phyloP scores from a whole-genome alignment of 1,284 basidiomycete species.

The Trametes hirsuta region DNA sequence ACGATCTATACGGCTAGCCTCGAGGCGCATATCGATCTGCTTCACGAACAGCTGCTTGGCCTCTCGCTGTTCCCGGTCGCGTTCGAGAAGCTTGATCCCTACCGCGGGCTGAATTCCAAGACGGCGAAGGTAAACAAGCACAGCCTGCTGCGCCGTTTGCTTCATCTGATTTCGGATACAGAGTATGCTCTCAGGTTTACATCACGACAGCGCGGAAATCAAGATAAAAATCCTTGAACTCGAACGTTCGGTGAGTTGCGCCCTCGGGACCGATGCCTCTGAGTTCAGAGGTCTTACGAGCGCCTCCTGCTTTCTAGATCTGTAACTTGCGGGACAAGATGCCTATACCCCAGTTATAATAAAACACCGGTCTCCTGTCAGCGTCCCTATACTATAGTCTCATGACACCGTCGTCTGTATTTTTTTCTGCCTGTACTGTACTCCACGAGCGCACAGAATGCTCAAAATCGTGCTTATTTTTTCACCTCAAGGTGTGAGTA shows the following conservation, averaged over 20 bases:
- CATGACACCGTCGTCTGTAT: too few relatives aligned
- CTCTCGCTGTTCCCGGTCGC: conserved; percentile 30
- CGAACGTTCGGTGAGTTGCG: conserved; percentile 59
- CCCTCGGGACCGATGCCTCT: neutral
- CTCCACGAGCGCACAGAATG: too few relatives aligned
- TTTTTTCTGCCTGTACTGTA: too few relatives aligned
- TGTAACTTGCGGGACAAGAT: conserved; percentile 9
- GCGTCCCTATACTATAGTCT: too few relatives aligned
- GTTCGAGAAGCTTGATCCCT: conserved; percentile 30
- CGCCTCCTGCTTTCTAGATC: conserved; percentile 6
- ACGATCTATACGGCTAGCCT: conserved; percentile 39
- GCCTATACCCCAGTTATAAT: too few relatives aligned
- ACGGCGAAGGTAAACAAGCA: conserved; percentile 60
- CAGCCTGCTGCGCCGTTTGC: neutral
- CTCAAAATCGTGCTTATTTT: too few relatives aligned
- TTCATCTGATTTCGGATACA: conserved; percentile 29
- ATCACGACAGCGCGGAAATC: conserved; percentile 59
- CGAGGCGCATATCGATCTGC: conserved; percentile 35
- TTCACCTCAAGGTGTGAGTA: too few relatives aligned
- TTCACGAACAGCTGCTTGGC: conserved; percentile 33
- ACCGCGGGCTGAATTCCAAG: conserved; percentile 54
- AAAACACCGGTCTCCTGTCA: too few relatives aligned
- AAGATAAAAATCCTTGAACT: conserved; percentile 67
- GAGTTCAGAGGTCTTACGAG: neutral
- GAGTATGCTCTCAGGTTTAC: conserved; percentile 74